Evolutionary conservation across 1,139 yeast genomes (phyloP).

Genomic region (Protomyces macrosporus): DNA sequence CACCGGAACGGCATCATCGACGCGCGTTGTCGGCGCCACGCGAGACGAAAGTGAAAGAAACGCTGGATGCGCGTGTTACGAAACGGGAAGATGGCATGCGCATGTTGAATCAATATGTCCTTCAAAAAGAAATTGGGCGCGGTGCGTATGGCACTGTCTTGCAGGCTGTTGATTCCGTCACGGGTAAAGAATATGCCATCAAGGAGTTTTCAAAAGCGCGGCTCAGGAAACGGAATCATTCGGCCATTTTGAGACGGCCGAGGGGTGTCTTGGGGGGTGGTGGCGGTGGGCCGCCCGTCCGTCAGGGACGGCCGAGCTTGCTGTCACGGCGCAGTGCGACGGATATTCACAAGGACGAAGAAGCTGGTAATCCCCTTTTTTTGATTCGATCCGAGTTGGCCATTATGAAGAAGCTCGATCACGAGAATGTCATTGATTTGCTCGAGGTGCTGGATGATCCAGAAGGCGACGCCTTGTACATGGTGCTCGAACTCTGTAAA

Average conservation of each 20-base stretch:
- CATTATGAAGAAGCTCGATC: slow-evolving; percentile 71
- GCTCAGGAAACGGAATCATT: slow-evolving; percentile 48
- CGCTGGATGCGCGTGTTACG: slow-evolving; percentile 39
- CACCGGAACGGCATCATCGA: slow-evolving; percentile 32
- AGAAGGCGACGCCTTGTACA: slow-evolving; percentile 59
- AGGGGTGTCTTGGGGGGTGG: slow-evolving; percentile 26
- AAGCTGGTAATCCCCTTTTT: slow-evolving; percentile 35
- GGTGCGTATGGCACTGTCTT: slow-evolving; percentile 91
- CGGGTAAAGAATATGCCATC: slow-evolving; percentile 54
- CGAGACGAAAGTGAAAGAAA: slow-evolving; percentile 34
- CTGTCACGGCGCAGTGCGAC: slow-evolving; percentile 40
- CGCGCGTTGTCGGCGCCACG: slow-evolving; percentile 29
- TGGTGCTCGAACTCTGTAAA: slow-evolving; percentile 69
- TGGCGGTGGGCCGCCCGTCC: slow-evolving; percentile 8
- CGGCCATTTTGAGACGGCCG: slow-evolving; percentile 37
- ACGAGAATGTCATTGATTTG: slow-evolving; percentile 74
- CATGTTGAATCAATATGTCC: slow-evolving; percentile 49
- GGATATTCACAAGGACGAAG: slow-evolving; percentile 41
- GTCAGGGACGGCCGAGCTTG: slow-evolving; percentile 23
- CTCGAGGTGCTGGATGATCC: slow-evolving; percentile 77
- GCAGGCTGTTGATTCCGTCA: slow-evolving; percentile 60
- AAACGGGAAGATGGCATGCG: slow-evolving; percentile 38
- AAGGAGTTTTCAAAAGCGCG: slow-evolving; percentile 53
- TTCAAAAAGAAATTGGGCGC: slow-evolving; percentile 64
- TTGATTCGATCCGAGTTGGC: slow-evolving; percentile 72